phyloP scores from a whole-genome alignment of 1,284 basidiomycete genomes.

The Leccinum griseonigrum region DNA sequence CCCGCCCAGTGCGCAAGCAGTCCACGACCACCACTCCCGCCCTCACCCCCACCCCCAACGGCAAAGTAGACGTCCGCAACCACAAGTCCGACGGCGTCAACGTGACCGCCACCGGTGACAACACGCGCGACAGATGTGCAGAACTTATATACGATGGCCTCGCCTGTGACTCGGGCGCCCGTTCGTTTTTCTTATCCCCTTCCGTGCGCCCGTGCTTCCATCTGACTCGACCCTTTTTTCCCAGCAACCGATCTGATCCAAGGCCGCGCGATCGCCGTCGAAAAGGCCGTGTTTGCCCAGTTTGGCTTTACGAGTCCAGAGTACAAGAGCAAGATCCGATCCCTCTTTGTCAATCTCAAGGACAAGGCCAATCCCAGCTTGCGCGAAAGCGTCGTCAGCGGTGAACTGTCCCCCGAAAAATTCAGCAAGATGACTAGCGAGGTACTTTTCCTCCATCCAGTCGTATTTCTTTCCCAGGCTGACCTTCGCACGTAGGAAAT shows the following conservation, averaged over 20 bases:
- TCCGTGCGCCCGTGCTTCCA: background rate
- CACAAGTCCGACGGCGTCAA: constrained; percentile 70
- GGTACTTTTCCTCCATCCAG: constrained; percentile 41
- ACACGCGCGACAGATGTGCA: constrained; percentile 84
- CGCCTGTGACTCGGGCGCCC: constrained; percentile 78
- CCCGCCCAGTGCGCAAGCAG: constrained; percentile 31
- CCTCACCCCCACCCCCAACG: constrained; percentile 43
- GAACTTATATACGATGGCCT: constrained; percentile 92
- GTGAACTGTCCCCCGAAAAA: constrained; percentile 67
- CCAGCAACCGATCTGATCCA: constrained; percentile 64
- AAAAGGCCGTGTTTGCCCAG: constrained; percentile 52
- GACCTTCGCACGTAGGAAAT: constrained; percentile 67
- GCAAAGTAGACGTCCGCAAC: constrained; percentile 49
- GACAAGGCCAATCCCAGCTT: constrained; percentile 92
- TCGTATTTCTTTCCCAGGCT: background rate
- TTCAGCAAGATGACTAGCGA: constrained; percentile 83
- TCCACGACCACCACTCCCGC: constrained; percentile 15
- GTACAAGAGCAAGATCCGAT: constrained; percentile 84
- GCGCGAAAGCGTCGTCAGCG: constrained; percentile 81
- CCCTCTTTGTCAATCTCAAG: constrained; percentile 90
- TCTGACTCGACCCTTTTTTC: constrained; percentile 4
- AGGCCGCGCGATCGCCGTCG: constrained; percentile 57
- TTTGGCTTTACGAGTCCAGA: constrained; percentile 43
- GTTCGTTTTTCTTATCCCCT: constrained; percentile 40
- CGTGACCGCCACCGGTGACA: constrained; percentile 59